Percentiles rank a stretch among this genome's conserved stretches.
phyloP scores from a whole-genome alignment of 1,284 basidiomycete species.

The Pyrrhoderma lamaoense region DNA sequence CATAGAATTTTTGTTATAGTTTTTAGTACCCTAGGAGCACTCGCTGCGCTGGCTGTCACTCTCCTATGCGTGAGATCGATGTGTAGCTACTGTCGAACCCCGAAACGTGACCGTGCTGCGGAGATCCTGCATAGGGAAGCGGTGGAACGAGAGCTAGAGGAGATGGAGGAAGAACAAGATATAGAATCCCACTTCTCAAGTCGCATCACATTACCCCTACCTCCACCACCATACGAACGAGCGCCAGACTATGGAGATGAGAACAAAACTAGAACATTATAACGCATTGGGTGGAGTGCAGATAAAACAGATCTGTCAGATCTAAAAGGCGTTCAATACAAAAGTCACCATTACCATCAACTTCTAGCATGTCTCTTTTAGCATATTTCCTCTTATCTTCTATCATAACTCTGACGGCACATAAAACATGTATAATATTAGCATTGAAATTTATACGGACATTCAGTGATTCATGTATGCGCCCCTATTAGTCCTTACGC shows the following conservation, averaged over 20 bases:
- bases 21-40: slow-evolving; percentile 41
- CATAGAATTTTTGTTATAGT: slow-evolving; percentile 29
- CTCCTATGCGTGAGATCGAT: slow-evolving; percentile 34
- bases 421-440: too few species aligned
- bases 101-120: slow-evolving; percentile 38
- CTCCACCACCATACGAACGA: slow-evolving; percentile 13
- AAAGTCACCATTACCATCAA: too few species aligned
- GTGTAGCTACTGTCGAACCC: slow-evolving; percentile 38
- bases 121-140: slow-evolving; percentile 37
- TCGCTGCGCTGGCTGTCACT: slow-evolving; percentile 30
- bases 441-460: too few species aligned
- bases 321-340: too few species aligned
- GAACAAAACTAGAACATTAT: neutral
- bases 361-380: too few species aligned
- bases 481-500: too few species aligned
- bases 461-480: too few species aligned
- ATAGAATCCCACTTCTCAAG: neutral
- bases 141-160: slow-evolving; percentile 46
- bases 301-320: too few species aligned
- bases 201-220: neutral
- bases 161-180: slow-evolving; percentile 29
- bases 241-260: slow-evolving; percentile 14
- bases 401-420: too few species aligned
- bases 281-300: too few species aligned
- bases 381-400: too few species aligned